phyloP scores from a whole-genome alignment of 2,329 filamentous ascomycete species.

The Lecanicillium sp. region DNA sequence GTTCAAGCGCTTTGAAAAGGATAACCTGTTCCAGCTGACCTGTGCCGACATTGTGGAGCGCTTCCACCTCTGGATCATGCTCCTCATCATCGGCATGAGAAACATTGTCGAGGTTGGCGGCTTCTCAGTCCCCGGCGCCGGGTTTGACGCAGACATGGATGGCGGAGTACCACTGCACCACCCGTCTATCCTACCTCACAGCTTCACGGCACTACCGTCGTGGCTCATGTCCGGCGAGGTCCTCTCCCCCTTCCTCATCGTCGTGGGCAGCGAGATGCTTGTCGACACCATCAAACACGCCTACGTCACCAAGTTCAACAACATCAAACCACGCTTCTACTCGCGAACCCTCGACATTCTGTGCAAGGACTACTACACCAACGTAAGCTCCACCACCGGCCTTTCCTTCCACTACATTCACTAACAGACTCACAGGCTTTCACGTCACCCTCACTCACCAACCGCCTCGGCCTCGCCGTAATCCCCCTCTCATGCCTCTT shows the following conservation, averaged over 20 bases:
- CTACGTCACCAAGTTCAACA: constrained; percentile 98
- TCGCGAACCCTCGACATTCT: constrained; percentile 84
- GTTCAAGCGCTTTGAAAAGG: constrained; percentile 98
- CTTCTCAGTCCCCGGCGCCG: constrained; percentile 55
- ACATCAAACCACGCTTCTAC: constrained; percentile 86
- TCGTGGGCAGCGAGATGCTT: constrained; percentile 91
- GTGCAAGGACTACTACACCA: constrained; percentile 96
- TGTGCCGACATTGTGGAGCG: constrained; percentile 95
- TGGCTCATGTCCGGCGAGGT: constrained; percentile 76
- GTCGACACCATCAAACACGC: constrained; percentile 97
- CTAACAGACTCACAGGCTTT: constrained; percentile 60
- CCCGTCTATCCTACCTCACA: constrained; percentile 75
- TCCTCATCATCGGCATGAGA: constrained; percentile 89
- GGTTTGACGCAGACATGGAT: constrained; percentile 39
- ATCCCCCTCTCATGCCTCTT: constrained; percentile 92
- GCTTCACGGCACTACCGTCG: constrained; percentile 81
- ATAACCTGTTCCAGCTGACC: constrained; percentile 92
- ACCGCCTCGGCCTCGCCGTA: constrained; percentile 81
- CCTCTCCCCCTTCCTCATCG: constrained; percentile 84
- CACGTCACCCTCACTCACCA: constrained; percentile 79
- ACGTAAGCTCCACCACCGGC: constrained; percentile 44
- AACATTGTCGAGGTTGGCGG: constrained; percentile 95
- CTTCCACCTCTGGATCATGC: constrained; percentile 96
- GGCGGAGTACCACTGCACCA: constrained; percentile 52
- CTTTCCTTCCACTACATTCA: background rate